Conservation (phyloP, 371 early-diverging fungal genomes). For the Nosema muscidifuracis region DNA sequence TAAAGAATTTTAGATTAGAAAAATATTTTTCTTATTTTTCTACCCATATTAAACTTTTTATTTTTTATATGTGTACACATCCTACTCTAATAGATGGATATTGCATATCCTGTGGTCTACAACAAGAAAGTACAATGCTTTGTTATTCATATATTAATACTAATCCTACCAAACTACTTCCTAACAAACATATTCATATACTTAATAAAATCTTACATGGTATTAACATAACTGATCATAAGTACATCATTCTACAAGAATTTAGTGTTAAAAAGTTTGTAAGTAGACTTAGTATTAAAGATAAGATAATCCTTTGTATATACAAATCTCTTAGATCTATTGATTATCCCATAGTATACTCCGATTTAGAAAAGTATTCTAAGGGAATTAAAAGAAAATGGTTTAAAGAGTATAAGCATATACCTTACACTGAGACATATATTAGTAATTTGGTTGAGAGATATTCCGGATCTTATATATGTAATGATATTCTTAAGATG, state of each 20-base stretch:
- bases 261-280: background rate
- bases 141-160: background rate
- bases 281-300: background rate
- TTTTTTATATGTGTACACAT: background rate
- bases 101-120: background rate
- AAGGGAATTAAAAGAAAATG: background rate
- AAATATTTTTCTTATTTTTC: background rate
- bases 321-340: background rate
- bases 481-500: background rate
- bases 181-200: background rate
- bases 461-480: too few species aligned
- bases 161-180: background rate
- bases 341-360: background rate
- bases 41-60: background rate
- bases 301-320: background rate
- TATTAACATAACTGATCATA: background rate
- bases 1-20: background rate
- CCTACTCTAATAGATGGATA: background rate
- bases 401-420: conserved; percentile 6
- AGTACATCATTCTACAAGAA: background rate
- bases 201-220: background rate
- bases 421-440: background rate
- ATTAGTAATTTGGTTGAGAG: background rate
- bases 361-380: background rate
- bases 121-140: background rate